phyloP scores from a whole-genome alignment of 768 basidiomycete genomes.

The Termitomyces bulborhizus region DNA sequence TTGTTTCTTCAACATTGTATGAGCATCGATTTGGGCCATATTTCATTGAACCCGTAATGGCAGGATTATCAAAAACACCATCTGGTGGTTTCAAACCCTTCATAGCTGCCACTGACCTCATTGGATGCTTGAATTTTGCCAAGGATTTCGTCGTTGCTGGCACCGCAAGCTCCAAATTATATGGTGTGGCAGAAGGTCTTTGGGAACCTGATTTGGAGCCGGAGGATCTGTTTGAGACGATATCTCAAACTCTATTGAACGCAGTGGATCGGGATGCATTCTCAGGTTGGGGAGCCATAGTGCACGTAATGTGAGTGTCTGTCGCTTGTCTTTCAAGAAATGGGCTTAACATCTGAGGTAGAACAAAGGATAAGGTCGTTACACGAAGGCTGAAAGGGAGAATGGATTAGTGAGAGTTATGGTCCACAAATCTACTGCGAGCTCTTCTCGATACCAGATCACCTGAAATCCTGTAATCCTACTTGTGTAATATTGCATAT shows the following conservation, averaged over 20 bases:
- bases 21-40: conserved; percentile 95
- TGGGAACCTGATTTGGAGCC: conserved; percentile 98
- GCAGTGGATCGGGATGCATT: conserved; percentile 94
- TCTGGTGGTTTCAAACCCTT: conserved; percentile 79
- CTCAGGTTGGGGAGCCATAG: conserved; percentile 95
- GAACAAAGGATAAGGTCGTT: conserved; percentile 69
- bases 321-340: conserved; percentile 1
- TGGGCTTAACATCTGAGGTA: conserved; percentile 17
- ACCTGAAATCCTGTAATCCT: conserved; percentile 1
- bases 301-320: conserved; percentile 84
- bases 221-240: conserved; percentile 97
- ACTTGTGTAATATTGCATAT: neutral
- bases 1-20: conserved; percentile 93
- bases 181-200: conserved; percentile 94
- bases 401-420: conserved; percentile 63
- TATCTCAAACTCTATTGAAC: conserved; percentile 92
- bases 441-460: neutral
- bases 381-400: conserved; percentile 85
- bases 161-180: conserved; percentile 87
- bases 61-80: conserved; percentile 74
- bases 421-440: neutral
- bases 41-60: conserved; percentile 95
- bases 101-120: conserved; percentile 92
- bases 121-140: conserved; percentile 88
- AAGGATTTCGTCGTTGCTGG: conserved; percentile 98